Conservation (phyloP, 164 flowering plant species). For the Santalum album region DNA sequence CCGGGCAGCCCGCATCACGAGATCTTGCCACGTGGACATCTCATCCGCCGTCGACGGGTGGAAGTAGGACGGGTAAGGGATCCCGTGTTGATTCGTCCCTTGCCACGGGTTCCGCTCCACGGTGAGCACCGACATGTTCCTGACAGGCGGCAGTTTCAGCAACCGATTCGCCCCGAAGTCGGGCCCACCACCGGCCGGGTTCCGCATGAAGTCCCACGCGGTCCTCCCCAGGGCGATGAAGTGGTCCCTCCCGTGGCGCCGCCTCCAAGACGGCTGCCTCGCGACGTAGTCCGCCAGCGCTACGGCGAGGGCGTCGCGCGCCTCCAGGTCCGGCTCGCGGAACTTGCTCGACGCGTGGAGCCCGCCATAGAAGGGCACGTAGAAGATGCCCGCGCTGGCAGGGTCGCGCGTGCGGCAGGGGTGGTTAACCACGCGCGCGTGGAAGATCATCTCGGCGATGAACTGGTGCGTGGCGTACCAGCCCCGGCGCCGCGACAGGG, state of each 20-base stretch:
- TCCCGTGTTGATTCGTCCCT: constrained; percentile 40
- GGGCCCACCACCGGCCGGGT: constrained; percentile 8
- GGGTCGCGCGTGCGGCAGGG: constrained; percentile 33
- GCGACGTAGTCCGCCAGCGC: constrained; percentile 24
- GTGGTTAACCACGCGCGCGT: constrained; percentile 29
- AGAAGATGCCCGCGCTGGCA: constrained; percentile 21
- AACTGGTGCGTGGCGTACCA: constrained; percentile 32
- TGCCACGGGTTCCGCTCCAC: constrained; percentile 61
- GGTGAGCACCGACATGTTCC: constrained; percentile 57
- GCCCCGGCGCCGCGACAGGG: constrained; percentile 15
- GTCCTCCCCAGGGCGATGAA: constrained; percentile 53
- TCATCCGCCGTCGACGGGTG: constrained; percentile 35
- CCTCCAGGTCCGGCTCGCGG: constrained; percentile 22
- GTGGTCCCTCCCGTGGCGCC: constrained; percentile 39
- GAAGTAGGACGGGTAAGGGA: constrained; percentile 63
- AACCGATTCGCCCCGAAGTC: constrained; percentile 48
- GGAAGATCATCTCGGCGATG: constrained; percentile 18
- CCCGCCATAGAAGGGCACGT: constrained; percentile 41
- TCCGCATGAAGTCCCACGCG: constrained; percentile 66
- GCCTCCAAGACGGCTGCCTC: constrained; percentile 28
- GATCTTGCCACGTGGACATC: constrained; percentile 34
- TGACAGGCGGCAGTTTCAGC: constrained; percentile 18
- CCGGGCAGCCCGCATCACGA: constrained; percentile 15
- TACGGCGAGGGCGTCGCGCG: constrained; percentile 29
- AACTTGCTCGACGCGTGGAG: constrained; percentile 34